Base-by-base conservation (phyloP, 192 early-diverging fungal genomes). In the Umbelopsis sp. region DNA sequence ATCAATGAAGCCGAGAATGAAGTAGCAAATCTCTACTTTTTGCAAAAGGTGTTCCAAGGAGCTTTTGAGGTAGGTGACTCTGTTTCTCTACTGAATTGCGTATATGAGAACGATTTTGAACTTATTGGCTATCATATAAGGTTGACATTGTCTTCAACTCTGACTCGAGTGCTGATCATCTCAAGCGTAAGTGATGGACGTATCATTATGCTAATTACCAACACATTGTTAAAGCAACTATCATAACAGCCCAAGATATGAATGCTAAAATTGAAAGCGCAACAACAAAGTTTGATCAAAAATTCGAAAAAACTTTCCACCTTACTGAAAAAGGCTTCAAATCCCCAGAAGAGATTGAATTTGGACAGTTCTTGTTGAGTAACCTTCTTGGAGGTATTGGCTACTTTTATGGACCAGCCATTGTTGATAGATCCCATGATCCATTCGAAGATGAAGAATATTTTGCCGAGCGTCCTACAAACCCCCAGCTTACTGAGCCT, bases 301-400 rank as follows among this genome's bases (percentile, higher is more conserved):
- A 90, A 22, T 97, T 97, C 72, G 92, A 95, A 67, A 56, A 83
- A 0, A 86, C 82, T 0, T 96, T 95, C 77, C 79, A 83, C 9
- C 81, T 97, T 16, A 68, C 71, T 20, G 75, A 80, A 25, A 93
- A 93, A 51, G 91, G 89, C 20, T 96, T 82, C 81, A 62, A 62
- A 17, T 74, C 73, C n/a, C 34, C 75, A 3, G 79, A 84, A 0
- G 81, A 94, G 66, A 69, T 93, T 45, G 75, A 84, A 20, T 92
- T 96, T 78, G 96, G 90, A 4, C 83, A 93, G 71, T 84, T 84
- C 14, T 82, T 91, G 22, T 69, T 96, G 36, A 92, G 92, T 70
- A 96, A 95, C 73, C 80, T 98, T 69, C 34, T 98, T 12, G 95
- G 96, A 62, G 95, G 95, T 1, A 90, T 98, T 26, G 96, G 96